Evolutionary conservation across 2,329 filamentous ascomycete genomes (phyloP), one percentile per base, ranked within the genome.

Genomic region (Aspergillus fructus): DNA sequence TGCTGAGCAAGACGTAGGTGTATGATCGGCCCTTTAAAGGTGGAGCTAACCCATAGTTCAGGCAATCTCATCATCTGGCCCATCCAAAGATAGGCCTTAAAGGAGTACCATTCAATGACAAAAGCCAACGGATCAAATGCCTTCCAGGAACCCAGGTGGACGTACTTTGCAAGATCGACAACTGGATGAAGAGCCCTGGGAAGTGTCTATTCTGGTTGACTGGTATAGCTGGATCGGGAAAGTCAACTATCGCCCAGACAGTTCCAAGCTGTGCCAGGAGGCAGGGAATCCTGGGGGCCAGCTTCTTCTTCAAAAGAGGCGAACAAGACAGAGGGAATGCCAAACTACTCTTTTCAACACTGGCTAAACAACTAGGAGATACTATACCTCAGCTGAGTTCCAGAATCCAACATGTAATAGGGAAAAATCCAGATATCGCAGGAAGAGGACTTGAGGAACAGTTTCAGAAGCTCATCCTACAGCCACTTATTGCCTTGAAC

Each of bases 281-380:
- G 3, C 7, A n/a, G n/a, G 17, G 13, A 5, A n/a, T 15, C 9
- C 49, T 52, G 6, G 49, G 37, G 19, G 49, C 49, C 4, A 52
- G n/a, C 13, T 49, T 21, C 21, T 4, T 21, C 21, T 49, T 49
- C 47, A 49, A 49, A 34, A 17, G 47, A 56, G 75, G 73, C 3
- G 75, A 76, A 45, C 63, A 62, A 4, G 74, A 79, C 58, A 69
- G 74, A 19, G 68, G 71, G 5, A 67, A 65, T 39, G 68, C 70
- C 3, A 57, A 61, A 5, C 68, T 65, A 50, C 69, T 81, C 42
- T 71, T 81, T 23, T 65, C 74, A 0, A 79, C 76, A 0, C 65
- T 64, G 17, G 19, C 27, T 2, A 13, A 9, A 8, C 62, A 62
- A 30, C 39, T 81, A 41, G 71, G 72, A 0, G n/a, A 17, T 0